phyloP scores from a whole-genome alignment of 208 protist genomes.

The Leishmania tropica region DNA sequence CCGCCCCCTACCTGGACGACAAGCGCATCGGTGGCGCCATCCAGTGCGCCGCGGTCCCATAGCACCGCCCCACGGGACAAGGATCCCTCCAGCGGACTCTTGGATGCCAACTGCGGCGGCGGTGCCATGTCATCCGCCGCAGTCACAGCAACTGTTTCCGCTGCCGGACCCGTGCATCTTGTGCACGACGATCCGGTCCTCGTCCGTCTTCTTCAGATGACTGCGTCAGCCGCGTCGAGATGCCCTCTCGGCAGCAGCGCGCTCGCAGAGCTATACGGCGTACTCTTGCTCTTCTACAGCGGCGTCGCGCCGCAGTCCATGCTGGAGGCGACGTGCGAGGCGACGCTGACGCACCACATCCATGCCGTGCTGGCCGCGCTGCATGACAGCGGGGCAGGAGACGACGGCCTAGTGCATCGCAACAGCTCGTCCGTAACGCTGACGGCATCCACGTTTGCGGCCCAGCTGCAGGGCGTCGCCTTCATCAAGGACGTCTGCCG shows the following conservation, averaged over 20 bases:
- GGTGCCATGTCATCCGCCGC: neutral
- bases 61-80: neutral
- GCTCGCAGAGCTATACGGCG: slow-evolving; percentile 51
- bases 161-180: slow-evolving; percentile 6
- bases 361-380: slow-evolving; percentile 37
- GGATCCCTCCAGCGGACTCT: neutral
- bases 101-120: neutral
- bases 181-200: slow-evolving; percentile 66
- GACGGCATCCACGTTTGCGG: slow-evolving; percentile 29
- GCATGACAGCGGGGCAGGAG: slow-evolving; percentile 16
- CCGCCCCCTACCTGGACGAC: neutral
- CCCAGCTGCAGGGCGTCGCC: slow-evolving; percentile 56
- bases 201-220: slow-evolving; percentile 58
- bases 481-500: slow-evolving; percentile 72
- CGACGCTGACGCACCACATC: slow-evolving; percentile 67
- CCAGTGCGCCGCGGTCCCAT: neutral
- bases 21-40: neutral
- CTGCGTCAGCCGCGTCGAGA: slow-evolving; percentile 55
- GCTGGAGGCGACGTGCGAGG: slow-evolving; percentile 68
- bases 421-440: neutral
- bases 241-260: slow-evolving; percentile 44
- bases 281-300: slow-evolving; percentile 62
- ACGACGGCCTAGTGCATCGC: neutral
- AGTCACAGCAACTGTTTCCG: neutral
- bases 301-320: slow-evolving; percentile 47